Percentiles rank a stretch among this genome's conserved stretches.
Conservation (phyloP, 139 green algal species). For the Chlorella sp. region DNA sequence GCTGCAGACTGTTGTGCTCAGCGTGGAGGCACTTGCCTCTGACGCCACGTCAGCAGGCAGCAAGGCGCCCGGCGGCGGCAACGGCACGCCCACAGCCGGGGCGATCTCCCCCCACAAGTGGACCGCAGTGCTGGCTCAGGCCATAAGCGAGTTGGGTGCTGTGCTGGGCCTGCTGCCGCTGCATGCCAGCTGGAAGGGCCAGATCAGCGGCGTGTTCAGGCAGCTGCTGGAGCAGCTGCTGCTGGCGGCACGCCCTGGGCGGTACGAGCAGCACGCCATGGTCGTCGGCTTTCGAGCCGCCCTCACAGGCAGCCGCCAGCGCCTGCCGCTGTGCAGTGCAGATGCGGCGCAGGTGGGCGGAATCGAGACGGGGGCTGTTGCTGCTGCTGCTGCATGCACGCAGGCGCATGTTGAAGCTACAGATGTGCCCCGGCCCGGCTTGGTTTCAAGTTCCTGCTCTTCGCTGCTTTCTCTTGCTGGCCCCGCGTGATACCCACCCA, state of each 20-base stretch:
- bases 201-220: not conserved
- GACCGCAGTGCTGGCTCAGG: not conserved
- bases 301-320: not conserved
- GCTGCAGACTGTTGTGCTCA: not conserved
- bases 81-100: not conserved
- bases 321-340: slow-evolving; percentile 4
- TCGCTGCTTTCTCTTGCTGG: too few relatives aligned
- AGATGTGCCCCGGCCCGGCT: too few relatives aligned
- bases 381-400: not conserved
- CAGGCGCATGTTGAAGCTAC: not conserved
- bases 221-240: slow-evolving; percentile 3
- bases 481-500: not conserved
- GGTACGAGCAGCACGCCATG: slow-evolving; percentile 10
- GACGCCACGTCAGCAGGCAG: not conserved
- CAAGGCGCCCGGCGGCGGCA: not conserved
- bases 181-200: slow-evolving; percentile 20
- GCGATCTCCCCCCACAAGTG: not conserved
- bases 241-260: not conserved
- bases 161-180: slow-evolving; percentile 27
- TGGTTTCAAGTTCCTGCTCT: too few relatives aligned
- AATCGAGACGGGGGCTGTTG: not conserved
- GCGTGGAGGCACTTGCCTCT: not conserved
- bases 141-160: not conserved
- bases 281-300: not conserved
- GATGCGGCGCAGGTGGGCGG: slow-evolving; percentile 19